Base-by-base conservation (phyloP, 2,329 filamentous ascomycete genomes). In the Calonectria montana region DNA sequence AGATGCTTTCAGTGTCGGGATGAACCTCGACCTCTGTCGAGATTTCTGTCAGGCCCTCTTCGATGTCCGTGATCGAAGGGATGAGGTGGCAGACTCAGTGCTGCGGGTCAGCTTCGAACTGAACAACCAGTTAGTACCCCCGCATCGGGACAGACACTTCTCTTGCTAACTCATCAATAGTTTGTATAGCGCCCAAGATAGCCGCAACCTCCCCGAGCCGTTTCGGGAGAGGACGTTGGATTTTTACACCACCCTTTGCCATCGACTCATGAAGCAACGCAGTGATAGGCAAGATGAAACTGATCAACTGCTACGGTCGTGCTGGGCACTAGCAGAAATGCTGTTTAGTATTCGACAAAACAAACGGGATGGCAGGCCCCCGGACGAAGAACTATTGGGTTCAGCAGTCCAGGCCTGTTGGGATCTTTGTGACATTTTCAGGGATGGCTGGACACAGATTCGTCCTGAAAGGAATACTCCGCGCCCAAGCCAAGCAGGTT, bases 211-310 rank as follows among this genome's bases (percentile, higher is more conserved):
- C 4, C 96, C 96, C 0, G 94, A 97, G 78, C 91, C 93, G 0
- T 98, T 98, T 81, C 91, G 93, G 65, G 96, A 98, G 83, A 89
- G 96, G 70, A 98, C 96, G 0, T 83, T 98, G 69, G 96, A 98
- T 79, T 98, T 98, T 78, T 98, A 98, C 80, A 93, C 98, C 76
- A 97, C 96, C 0, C 83, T 98, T 3, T 98, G 96, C 80, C 96
- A 98, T 82, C 92, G 96, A 45, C 85, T 98, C n/a, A 98, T 98
- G 95, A 98, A 97, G 82, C 95, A 98, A 82, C 91, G 94, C 69
- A 93, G 91, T 65, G 93, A 94, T 31, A 83, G 96, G 2, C 92
- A 91, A 0, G 92, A 94, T 73, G 94, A 98, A 79, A 96, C 94
- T 0, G 95, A 98, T 81, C 92, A 94, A 8, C 87, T 98, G 4